Percentiles rank a stretch among this genome's conserved stretches.
Conservation (phyloP, 768 basidiomycete species). For the Hebeloma cylindrosporum region DNA sequence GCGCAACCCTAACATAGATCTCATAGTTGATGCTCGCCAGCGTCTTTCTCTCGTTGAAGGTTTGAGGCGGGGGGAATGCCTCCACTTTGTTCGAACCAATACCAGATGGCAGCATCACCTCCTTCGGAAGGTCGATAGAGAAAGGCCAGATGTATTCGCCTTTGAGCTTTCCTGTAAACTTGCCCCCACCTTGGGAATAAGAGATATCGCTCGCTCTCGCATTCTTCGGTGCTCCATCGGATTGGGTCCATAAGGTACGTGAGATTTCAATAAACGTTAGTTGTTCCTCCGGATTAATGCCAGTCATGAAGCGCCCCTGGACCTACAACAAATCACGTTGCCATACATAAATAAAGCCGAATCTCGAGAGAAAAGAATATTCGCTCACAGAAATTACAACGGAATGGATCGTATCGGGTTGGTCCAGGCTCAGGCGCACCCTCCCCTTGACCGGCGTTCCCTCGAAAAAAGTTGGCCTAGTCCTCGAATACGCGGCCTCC, state of each 20-base stretch:
- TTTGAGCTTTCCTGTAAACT: slow-evolving; percentile 29
- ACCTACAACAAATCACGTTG: too few species aligned
- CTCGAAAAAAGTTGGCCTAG: slow-evolving; percentile 33
- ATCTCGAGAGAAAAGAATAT: background rate
- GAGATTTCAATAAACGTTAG: slow-evolving; percentile 35
- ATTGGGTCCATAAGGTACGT: slow-evolving; percentile 34
- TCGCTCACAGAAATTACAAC: slow-evolving; percentile 47
- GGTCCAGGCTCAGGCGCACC: slow-evolving; percentile 31
- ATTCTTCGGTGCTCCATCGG: slow-evolving; percentile 26
- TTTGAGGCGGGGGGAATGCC: slow-evolving; percentile 34
- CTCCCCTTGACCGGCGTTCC: slow-evolving; percentile 33
- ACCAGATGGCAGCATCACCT: slow-evolving; percentile 25
- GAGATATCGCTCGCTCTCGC: slow-evolving; percentile 10
- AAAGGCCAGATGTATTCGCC: slow-evolving; percentile 40
- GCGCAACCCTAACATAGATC: slow-evolving; percentile 28
- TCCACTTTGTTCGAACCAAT: slow-evolving; percentile 17
- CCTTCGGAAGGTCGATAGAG: slow-evolving; percentile 37
- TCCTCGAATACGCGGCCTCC: slow-evolving; percentile 36
- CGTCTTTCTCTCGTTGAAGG: slow-evolving; percentile 36
- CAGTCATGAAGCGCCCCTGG: slow-evolving; percentile 37
- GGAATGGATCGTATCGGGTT: slow-evolving; percentile 44
- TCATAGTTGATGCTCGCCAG: slow-evolving; percentile 38
- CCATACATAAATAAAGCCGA: too few species aligned
- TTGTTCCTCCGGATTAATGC: slow-evolving; percentile 31
- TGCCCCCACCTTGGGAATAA: too few species aligned